Conservation (phyloP, 768 basidiomycete species). For the Crucibulum laeve region DNA sequence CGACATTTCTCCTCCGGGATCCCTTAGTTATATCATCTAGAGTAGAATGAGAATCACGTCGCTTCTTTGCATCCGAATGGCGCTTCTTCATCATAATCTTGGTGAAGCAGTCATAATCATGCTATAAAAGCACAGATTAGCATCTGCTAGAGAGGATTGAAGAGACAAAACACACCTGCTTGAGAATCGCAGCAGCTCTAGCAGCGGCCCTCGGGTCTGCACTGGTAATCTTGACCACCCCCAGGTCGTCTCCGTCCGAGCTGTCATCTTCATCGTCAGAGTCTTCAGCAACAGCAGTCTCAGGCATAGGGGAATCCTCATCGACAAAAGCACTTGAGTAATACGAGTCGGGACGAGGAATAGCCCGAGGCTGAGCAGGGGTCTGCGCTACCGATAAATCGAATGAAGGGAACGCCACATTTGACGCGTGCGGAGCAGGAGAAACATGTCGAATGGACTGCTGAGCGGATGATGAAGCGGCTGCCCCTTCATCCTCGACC, state of each 20-base stretch:
- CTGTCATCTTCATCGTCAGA: constrained; percentile 26
- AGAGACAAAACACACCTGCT: constrained; percentile 54
- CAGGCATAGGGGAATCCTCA: not conserved
- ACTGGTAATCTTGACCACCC: constrained; percentile 82
- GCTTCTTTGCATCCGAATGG: constrained; percentile 19
- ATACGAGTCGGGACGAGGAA: not conserved
- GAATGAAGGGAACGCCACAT: not conserved
- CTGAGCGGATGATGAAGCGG: not conserved
- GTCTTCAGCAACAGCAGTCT: constrained; percentile 1
- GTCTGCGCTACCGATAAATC: not conserved
- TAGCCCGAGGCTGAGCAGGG: not conserved
- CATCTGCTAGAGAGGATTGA: not conserved
- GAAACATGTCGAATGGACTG: not conserved
- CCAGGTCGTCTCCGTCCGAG: constrained; percentile 38
- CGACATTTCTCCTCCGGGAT: constrained; percentile 28
- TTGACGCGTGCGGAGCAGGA: not conserved
- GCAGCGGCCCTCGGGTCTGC: constrained; percentile 85
- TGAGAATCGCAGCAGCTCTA: constrained; percentile 88
- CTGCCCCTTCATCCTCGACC: too few species aligned
- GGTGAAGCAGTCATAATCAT: constrained; percentile 83
- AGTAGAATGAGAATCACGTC: constrained; percentile 25
- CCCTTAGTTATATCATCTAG: constrained; percentile 26
- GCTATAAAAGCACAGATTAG: constrained; percentile 38
- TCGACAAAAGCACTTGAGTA: not conserved
- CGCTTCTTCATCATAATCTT: constrained; percentile 32